Evolutionary conservation across 345 rosid genomes (phyloP), one percentile per base, ranked within the genome.

Genomic region (Arabidopsis suecica): DNA sequence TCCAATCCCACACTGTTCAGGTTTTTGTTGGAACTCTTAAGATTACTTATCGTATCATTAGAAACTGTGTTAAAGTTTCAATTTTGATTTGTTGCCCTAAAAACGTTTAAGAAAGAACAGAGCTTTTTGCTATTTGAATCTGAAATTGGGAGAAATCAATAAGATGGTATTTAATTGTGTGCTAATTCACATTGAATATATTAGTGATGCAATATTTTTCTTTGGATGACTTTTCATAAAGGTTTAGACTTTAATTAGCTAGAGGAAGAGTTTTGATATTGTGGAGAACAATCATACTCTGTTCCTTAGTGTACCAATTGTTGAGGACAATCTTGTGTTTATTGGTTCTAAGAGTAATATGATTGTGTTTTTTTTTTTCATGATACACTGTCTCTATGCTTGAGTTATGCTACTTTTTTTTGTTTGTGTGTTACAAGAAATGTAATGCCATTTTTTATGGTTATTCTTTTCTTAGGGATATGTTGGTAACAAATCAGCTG

Each of bases 1-100:
- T 95, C 76, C 99, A 95, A 18, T 95, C 99, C 7, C 99, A 92
- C 70, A 92, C 98, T 2, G 99, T 95, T 59, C 98, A 95, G 98
- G 99, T 90, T 49, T 34, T 48, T 6, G 0, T 48, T 5, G 3
- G 5, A 6, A 44, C 51, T 16, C 51, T 47, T 47, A 6, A 47
- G 51, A 47, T 47, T 45, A 14, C 8, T 14, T 44, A 14, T 44
- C 18, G 14, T 44, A 44, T 44, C 54, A 18, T 60, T 41, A 36
- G 1, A 37, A 62, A 7, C 33, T 41, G 11, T 23, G 36, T 41
- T 14, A 50, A 50, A 20, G 1, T 20, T 50, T 50, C 13, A 3
- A 50, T 22, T 18, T 50, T 50, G 1, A 20, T 48, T 48, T 9
- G 55, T 44, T 42, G 47, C n/a, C 16, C 6, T 42, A 0, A 42